These are phyloP conservation scores for Coniella lustricola DNA, from an alignment of 2,329 filamentous ascomycete genomes.

Conservation along the genomic window DNA sequence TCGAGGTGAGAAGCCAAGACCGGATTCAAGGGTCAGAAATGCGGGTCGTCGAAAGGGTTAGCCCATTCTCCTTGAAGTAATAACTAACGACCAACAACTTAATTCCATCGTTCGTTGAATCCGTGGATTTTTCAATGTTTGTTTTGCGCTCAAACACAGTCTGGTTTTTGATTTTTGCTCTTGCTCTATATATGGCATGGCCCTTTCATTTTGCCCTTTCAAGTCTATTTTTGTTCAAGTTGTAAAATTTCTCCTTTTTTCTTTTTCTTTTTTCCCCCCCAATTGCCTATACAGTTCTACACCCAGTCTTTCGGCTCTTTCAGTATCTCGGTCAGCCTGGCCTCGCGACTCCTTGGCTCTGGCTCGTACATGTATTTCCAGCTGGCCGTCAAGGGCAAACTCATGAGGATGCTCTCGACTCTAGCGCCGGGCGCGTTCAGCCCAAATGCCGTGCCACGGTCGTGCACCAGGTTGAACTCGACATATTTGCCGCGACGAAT, in stretches of 20 bases:
- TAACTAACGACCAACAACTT: too few species aligned
- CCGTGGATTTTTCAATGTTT: not conserved
- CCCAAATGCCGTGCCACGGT: constrained; percentile 90
- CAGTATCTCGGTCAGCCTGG: constrained; percentile 68
- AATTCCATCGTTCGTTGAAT: not conserved
- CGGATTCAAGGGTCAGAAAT: too few species aligned
- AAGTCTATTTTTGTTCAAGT: not conserved
- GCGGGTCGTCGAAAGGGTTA: too few species aligned
- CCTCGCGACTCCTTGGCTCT: constrained; percentile 63
- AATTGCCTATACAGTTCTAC: constrained; percentile 26
- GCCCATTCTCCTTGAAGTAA: too few species aligned
- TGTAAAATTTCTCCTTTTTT: not conserved
- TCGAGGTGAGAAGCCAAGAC: not conserved
- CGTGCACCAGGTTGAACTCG: constrained; percentile 97
- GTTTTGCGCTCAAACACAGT: not conserved
- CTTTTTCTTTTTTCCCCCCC: not conserved
- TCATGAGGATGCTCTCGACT: constrained; percentile 97
- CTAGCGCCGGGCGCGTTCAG: constrained; percentile 85
- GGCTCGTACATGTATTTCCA: constrained; percentile 97
- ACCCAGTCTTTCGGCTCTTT: constrained; percentile 62
- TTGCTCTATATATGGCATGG: not conserved
- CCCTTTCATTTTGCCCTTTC: too few species aligned
- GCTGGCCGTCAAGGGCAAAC: constrained; percentile 80
- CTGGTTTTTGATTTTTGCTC: not conserved
- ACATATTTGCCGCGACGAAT: constrained; percentile 90